Evolutionary conservation across 2,329 filamentous ascomycete genomes (phyloP).

Genomic region (Helminthosporium solani): DNA sequence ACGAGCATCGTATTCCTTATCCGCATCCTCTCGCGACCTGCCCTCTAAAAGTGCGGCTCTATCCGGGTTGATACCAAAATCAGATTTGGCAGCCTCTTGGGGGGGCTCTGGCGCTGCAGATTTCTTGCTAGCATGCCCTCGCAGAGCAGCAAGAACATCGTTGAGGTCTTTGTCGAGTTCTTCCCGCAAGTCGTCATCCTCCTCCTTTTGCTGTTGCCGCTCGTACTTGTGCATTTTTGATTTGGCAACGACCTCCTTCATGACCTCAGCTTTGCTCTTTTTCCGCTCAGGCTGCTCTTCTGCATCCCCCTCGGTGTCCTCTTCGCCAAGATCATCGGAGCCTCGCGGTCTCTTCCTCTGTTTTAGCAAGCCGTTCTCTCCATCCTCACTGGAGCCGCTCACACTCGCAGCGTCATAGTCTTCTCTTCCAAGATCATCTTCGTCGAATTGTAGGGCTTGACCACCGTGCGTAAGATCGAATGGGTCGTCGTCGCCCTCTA

Average conservation of each 20-base stretch:
- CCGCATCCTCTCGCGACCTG: slow-evolving; percentile 65
- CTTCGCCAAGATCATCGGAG: slow-evolving; percentile 49
- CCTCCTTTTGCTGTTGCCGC: slow-evolving; percentile 86
- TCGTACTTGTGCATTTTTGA: slow-evolving; percentile 95
- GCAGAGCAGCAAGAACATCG: slow-evolving; percentile 72
- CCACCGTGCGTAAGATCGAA: slow-evolving; percentile 82
- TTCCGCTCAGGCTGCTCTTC: slow-evolving; percentile 72
- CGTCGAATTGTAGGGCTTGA: slow-evolving; percentile 66
- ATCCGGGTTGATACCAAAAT: slow-evolving; percentile 58
- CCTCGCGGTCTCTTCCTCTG: slow-evolving; percentile 47
- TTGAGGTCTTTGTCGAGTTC: slow-evolving; percentile 82
- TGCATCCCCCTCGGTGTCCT: slow-evolving; percentile 32
- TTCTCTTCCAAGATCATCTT: slow-evolving; percentile 54
- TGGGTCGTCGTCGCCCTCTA: slow-evolving; percentile 78
- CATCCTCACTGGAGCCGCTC: slow-evolving; percentile 48
- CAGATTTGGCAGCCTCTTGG: slow-evolving; percentile 40
- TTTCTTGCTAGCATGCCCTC: slow-evolving; percentile 55
- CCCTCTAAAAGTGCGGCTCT: slow-evolving; percentile 61
- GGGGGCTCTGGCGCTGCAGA: slow-evolving; percentile 45
- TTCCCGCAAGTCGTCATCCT: slow-evolving; percentile 83
- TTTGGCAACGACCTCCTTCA: slow-evolving; percentile 97
- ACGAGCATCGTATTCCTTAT: slow-evolving; percentile 84
- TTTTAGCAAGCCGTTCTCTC: slow-evolving; percentile 41
- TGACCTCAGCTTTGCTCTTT: slow-evolving; percentile 94
- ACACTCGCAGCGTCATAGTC: slow-evolving; percentile 81